A percentile compares a stretch with the other conserved stretches of the same genome.
These are phyloP conservation scores for Anacardium occidentale DNA, from an alignment of 345 rosid species.

Conservation along the genomic window DNA sequence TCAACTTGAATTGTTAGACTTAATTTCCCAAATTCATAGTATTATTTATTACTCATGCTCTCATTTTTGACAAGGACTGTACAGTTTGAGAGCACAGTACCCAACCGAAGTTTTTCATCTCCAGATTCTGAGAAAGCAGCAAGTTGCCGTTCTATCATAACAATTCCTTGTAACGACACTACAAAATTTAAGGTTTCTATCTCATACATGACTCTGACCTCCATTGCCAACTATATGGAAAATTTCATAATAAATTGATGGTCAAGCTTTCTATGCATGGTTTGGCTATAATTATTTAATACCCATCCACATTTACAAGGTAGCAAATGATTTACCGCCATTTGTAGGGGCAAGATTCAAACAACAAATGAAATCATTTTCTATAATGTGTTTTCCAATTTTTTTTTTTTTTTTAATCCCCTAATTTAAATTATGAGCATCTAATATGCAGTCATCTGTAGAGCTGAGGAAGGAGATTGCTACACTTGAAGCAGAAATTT, in stretches of 20 bases:
- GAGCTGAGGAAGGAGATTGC: constrained; percentile 71
- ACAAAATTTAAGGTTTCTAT: constrained; percentile 35
- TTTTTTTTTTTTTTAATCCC: neutral
- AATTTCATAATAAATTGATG: neutral
- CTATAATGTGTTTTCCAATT: neutral
- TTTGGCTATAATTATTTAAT: neutral
- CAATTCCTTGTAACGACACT: constrained; percentile 33
- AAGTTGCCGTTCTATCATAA: constrained; percentile 26
- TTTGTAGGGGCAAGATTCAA: neutral
- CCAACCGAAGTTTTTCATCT: constrained; percentile 30
- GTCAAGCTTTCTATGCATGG: neutral
- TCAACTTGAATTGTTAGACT: neutral
- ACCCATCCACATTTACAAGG: neutral
- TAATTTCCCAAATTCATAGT: neutral
- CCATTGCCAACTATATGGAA: neutral
- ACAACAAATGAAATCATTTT: neutral
- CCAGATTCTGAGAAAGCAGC: constrained; percentile 28
- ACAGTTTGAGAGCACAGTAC: constrained; percentile 38
- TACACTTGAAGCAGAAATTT: constrained; percentile 61
- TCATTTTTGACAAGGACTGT: constrained; percentile 33
- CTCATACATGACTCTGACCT: neutral
- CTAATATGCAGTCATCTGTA: constrained; percentile 51
- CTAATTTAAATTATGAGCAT: constrained; percentile 1
- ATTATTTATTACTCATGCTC: neutral
- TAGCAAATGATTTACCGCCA: neutral